Percentiles rank a stretch among this genome's conserved stretches.
phyloP scores from a whole-genome alignment of 306 rosid species.

The Cucumis hystrix region DNA sequence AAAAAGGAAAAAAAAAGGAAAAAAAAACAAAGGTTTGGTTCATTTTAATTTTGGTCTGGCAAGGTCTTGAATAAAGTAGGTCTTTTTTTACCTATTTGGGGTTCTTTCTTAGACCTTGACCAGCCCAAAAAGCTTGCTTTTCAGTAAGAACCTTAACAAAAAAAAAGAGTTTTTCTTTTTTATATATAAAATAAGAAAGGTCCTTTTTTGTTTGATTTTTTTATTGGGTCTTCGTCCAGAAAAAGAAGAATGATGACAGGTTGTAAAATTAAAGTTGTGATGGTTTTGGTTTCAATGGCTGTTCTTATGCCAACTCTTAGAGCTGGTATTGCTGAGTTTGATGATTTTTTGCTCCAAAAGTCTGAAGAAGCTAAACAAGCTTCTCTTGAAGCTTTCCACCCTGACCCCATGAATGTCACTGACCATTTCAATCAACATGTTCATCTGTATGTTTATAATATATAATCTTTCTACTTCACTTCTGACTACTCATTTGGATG shows the following conservation, averaged over 20 bases:
- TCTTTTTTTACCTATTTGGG: neutral
- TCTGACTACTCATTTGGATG: too few species aligned
- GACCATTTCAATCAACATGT: slow-evolving; percentile 28
- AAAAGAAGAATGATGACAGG: neutral
- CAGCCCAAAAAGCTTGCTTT: slow-evolving; percentile 1
- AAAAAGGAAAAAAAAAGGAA: neutral
- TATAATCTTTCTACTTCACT: too few species aligned
- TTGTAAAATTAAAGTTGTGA: neutral
- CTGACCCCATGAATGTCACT: slow-evolving; percentile 38
- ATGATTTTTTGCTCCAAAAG: slow-evolving; percentile 21
- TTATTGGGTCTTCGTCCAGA: neutral
- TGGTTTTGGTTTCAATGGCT: slow-evolving; percentile 28
- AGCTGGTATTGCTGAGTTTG: slow-evolving; percentile 31
- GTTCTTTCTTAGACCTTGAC: neutral
- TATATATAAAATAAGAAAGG: too few species aligned
- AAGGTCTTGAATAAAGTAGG: neutral
- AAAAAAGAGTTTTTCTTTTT: too few species aligned
- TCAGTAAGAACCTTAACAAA: neutral
- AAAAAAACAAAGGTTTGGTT: neutral
- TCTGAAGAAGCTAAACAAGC: slow-evolving; percentile 21
- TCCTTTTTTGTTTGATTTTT: neutral
- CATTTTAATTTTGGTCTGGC: neutral
- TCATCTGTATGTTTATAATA: slow-evolving; percentile 9
- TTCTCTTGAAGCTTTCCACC: slow-evolving; percentile 29
- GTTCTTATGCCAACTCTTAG: slow-evolving; percentile 34